Evolutionary conservation across 306 rosid species (phyloP).

Genomic region (Lathyrus tuberosus): DNA sequence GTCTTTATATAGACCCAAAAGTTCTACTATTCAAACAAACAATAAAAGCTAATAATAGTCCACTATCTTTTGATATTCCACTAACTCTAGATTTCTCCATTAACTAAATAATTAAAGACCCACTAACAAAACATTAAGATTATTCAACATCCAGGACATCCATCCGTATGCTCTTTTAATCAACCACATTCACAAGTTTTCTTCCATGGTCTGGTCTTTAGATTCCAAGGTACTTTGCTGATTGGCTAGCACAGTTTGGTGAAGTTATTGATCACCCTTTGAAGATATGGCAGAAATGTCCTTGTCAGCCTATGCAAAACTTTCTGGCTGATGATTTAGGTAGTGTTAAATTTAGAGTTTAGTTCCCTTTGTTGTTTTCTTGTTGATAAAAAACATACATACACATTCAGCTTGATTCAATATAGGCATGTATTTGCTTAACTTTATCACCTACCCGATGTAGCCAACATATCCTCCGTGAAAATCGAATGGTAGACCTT

Average conservation of each 20-base stretch:
- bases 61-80: no score
- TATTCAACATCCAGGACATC: no score
- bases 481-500: constrained; percentile 90
- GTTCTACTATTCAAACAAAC: no score
- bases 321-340: background rate
- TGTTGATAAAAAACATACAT: constrained; percentile 4
- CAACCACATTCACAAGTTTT: no score
- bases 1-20: no score
- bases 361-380: background rate
- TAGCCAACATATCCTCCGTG: constrained; percentile 96
- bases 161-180: no score
- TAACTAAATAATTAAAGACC: no score
- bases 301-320: background rate
- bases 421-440: constrained; percentile 32
- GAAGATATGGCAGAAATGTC: background rate
- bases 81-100: no score
- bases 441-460: constrained; percentile 73
- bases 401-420: constrained; percentile 25
- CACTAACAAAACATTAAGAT: no score
- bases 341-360: background rate
- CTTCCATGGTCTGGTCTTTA: no score
- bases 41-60: no score
- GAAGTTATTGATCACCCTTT: constrained; percentile 3
- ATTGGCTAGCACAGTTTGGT: constrained; percentile 1
- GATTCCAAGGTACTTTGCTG: background rate